A percentile compares a stretch with the other conserved stretches of the same genome.
These are phyloP conservation scores for Quercus aquifolioides DNA, from an alignment of 306 rosid genomes.

Conservation along the genomic window DNA sequence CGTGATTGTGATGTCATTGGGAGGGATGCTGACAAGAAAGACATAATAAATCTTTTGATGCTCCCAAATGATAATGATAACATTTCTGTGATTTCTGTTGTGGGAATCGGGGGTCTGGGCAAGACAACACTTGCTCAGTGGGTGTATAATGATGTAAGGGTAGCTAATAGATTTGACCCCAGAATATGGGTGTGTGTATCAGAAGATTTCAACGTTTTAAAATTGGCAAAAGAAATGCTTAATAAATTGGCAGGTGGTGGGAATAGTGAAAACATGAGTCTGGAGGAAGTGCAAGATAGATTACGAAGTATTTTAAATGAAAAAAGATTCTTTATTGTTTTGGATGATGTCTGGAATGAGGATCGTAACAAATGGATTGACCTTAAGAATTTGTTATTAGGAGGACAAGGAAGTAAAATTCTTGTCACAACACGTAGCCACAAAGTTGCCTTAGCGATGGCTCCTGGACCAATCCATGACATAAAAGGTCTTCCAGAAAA, in stretches of 20 bases:
- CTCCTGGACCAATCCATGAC: slow-evolving; percentile 1
- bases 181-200: slow-evolving; percentile 24
- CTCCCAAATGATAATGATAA: no score
- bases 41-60: no score
- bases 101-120: no score
- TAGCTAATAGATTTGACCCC: no score
- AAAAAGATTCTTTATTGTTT: slow-evolving; percentile 27
- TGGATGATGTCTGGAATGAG: slow-evolving; percentile 50
- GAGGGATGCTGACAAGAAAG: no score
- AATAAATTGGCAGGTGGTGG: not conserved
- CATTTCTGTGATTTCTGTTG: no score
- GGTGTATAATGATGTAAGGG: no score
- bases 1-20: no score
- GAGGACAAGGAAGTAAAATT: slow-evolving; percentile 34
- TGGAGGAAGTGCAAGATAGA: not conserved
- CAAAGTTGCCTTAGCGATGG: slow-evolving; percentile 23
- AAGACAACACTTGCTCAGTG: no score
- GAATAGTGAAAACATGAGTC: not conserved
- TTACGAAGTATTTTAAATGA: not conserved
- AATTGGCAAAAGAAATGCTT: slow-evolving; percentile 4
- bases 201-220: not conserved
- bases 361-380: slow-evolving; percentile 22
- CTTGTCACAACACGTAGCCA: slow-evolving; percentile 34
- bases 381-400: slow-evolving; percentile 20
- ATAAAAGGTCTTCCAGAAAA: slow-evolving; percentile 19